These are phyloP conservation scores for Paraleonurus japonicus DNA, from an alignment of 257 asterid species.

Conservation along the genomic window DNA sequence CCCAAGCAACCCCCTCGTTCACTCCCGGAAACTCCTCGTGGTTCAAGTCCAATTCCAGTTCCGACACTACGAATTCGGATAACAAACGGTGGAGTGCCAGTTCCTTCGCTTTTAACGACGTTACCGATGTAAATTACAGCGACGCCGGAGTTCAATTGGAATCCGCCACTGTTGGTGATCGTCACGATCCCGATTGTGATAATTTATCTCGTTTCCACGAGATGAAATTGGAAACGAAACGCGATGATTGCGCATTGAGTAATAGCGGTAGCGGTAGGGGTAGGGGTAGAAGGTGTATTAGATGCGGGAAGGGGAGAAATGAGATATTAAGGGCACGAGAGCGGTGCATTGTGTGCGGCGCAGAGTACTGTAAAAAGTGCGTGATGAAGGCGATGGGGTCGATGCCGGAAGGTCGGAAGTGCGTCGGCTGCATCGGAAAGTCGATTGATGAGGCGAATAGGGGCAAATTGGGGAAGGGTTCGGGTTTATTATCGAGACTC, in stretches of 20 bases:
- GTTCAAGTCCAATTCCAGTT: constrained; percentile 30
- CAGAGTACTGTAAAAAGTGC: constrained; percentile 62
- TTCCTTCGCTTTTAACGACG: constrained; percentile 19
- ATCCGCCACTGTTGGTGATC: neutral
- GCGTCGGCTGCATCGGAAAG: constrained; percentile 65
- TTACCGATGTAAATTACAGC: neutral
- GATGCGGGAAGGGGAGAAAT: constrained; percentile 54
- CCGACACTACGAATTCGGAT: constrained; percentile 30
- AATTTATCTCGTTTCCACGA: constrained; percentile 5
- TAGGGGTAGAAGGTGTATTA: constrained; percentile 34
- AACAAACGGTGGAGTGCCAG: constrained; percentile 5
- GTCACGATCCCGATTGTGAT: neutral
- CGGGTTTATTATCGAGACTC: constrained; percentile 40
- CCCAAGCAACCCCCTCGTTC: constrained; percentile 39
- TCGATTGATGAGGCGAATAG: constrained; percentile 54
- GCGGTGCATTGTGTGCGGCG: constrained; percentile 61
- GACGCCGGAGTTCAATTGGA: constrained; percentile 11
- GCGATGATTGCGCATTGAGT: neutral
- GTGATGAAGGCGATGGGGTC: constrained; percentile 73
- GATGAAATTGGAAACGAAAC: constrained; percentile 16
- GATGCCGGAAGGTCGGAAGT: constrained; percentile 89
- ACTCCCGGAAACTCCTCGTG: constrained; percentile 34
- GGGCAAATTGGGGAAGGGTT: constrained; percentile 46
- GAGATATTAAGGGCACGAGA: constrained; percentile 31
- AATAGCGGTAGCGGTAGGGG: constrained; percentile 4